Evolutionary conservation across 352 stramenopile genomes (phyloP).

Genomic region (Thalassiosira livingstoniorum): DNA sequence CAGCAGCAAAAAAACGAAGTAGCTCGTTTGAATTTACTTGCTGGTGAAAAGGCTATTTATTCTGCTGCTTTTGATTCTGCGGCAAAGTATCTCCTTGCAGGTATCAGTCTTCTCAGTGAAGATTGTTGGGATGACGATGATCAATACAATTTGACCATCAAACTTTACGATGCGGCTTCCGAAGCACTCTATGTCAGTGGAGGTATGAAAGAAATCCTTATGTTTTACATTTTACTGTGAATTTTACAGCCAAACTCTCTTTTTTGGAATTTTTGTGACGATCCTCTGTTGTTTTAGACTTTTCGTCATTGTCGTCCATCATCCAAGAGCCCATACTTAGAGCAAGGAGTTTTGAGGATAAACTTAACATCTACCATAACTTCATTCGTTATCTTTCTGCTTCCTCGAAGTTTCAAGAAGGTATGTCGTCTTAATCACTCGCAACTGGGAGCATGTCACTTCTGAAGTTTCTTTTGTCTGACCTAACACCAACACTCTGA

Average conservation of each 20-base stretch:
- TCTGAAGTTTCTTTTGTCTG: no score
- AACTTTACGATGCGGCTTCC: slow-evolving; percentile 44
- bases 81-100: slow-evolving; percentile 48
- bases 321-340: slow-evolving; percentile 15
- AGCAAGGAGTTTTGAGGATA: slow-evolving; percentile 46
- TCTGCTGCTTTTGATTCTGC: slow-evolving; percentile 53
- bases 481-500: no score
- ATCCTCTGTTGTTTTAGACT: no score
- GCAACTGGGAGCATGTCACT: no score
- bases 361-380: slow-evolving; percentile 38
- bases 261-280: no score
- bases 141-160: slow-evolving; percentile 56
- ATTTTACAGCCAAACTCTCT: no score
- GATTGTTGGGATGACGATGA: slow-evolving; percentile 49
- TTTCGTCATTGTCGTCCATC: slow-evolving; percentile 6
- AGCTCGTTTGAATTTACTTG: slow-evolving; percentile 23
- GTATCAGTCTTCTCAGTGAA: slow-evolving; percentile 46
- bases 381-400: slow-evolving; percentile 29
- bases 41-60: slow-evolving; percentile 19
- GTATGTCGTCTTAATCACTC: no score
- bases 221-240: no score
- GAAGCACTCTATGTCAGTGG: slow-evolving; percentile 39
- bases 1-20: slow-evolving; percentile 21
- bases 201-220: no score
- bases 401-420: slow-evolving; percentile 39